Evolutionary conservation across 768 basidiomycete species (phyloP), one percentile per base, ranked within the genome.

Genomic region (Rhizopogon roseolus): DNA sequence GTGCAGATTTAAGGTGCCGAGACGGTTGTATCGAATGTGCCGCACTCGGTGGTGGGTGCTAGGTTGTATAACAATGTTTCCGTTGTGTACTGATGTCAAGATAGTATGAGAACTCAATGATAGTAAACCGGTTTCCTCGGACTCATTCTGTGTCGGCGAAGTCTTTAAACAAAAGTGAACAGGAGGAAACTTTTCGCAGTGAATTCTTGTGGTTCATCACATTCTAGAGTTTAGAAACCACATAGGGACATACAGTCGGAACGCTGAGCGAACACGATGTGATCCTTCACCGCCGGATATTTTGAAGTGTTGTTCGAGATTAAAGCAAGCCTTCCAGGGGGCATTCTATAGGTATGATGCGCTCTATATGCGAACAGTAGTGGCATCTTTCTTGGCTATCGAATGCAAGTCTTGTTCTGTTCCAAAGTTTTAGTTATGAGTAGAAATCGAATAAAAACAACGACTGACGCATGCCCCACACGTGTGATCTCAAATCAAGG

Each of bases 401-500:
- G 85, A 73, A 63, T 92, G 88, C 14, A 93, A 62, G 61, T 92
- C 90, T 79, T 91, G 85, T 69, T 93, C 90, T 93, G 62, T 6
- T 38, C 49, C 39, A 41, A 49, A 41, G 40, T 14, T 51, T 52
- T 50, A 50, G 46, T 32, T 48, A 50, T 42, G 38, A 7, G 41
- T 8, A 27, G 1, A 36, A 22, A 37, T 19, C 25, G 8, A 27
- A 27, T 52, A 32, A 17, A 37, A 2, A 45, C 5, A 49, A 29
- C 13, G 9, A 84, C 90, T 75, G 66, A 92, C 90, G 89, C 59
- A 93, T 86, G 17, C 90, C 90, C 90, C 88, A 91, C 9, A 92
- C 88, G 66, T 91, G 86, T 44, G 87, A 77, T 55, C 88, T 79
- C 55, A 93, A 65, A 61, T 92, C 90, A 57, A 93, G 76, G 64